A percentile compares a stretch with the other conserved stretches of the same genome.
Evolutionary conservation across 345 rosid genomes (phyloP).

Genomic region (Microthlaspi erraticum): DNA sequence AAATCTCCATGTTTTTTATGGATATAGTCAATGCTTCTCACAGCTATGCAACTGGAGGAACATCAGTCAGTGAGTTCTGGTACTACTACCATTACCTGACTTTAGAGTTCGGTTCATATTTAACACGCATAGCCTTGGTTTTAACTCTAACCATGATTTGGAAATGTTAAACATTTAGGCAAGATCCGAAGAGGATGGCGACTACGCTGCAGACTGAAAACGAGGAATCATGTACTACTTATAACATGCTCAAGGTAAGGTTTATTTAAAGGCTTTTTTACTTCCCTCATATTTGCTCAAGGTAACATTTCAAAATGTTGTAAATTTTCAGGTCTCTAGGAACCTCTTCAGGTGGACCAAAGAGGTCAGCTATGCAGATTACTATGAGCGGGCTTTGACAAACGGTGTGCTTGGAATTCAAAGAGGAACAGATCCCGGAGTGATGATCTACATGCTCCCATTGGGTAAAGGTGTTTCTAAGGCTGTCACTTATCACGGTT

Average conservation of each 20-base stretch:
- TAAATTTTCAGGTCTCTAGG: slow-evolving; percentile 72
- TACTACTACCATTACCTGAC: slow-evolving; percentile 51
- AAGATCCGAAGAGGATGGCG: slow-evolving; percentile 81
- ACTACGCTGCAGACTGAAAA: slow-evolving; percentile 61
- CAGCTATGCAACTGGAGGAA: slow-evolving; percentile 93
- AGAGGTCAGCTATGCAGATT: slow-evolving; percentile 87
- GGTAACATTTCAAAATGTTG: not conserved
- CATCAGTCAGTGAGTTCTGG: slow-evolving; percentile 86
- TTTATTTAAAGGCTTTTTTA: not conserved
- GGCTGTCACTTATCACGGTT: slow-evolving; percentile 72
- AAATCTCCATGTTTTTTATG: slow-evolving; percentile 77
- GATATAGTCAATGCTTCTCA: slow-evolving; percentile 83
- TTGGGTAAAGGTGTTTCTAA: slow-evolving; percentile 74
- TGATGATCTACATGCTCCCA: slow-evolving; percentile 98
- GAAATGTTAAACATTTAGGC: slow-evolving; percentile 53
- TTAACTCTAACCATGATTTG: slow-evolving; percentile 9
- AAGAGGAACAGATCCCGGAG: slow-evolving; percentile 88
- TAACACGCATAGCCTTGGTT: slow-evolving; percentile 4
- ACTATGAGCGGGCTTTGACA: slow-evolving; percentile 87
- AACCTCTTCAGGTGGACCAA: slow-evolving; percentile 91
- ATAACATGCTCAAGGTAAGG: slow-evolving; percentile 92
- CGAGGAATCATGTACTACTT: slow-evolving; percentile 95
- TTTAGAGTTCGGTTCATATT: slow-evolving; percentile 11
- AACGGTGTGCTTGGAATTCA: slow-evolving; percentile 92
- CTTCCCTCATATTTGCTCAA: not conserved